Conservation (phyloP, 83 land plant genomes). For the Diphasiastrum complanatum region DNA sequence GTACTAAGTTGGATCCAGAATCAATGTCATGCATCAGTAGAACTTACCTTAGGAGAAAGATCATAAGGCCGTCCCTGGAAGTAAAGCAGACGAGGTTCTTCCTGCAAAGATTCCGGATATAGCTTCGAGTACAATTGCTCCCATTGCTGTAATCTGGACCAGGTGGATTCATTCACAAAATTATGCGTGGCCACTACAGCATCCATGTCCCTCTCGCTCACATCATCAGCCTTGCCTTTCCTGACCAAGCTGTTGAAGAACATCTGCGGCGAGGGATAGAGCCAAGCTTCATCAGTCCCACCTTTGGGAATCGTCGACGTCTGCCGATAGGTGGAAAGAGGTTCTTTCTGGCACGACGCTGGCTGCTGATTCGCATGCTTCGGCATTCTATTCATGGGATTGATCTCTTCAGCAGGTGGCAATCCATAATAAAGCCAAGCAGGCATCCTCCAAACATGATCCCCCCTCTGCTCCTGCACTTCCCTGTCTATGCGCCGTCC, state of each 20-base stretch:
- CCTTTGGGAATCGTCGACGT: constrained; percentile 19
- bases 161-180: constrained; percentile 19
- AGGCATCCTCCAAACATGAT: constrained; percentile 20
- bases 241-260: constrained; percentile 23
- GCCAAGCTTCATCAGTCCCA: constrained; percentile 21
- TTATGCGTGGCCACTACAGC: constrained; percentile 20
- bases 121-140: constrained; percentile 12
- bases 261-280: constrained; percentile 24
- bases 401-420: constrained; percentile 15
- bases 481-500: constrained; percentile 24
- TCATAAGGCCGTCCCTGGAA: constrained; percentile 18
- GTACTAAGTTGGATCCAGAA: no score
- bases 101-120: constrained; percentile 2
- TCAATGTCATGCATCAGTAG: no score
- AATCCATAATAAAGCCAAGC: constrained; percentile 2
- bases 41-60: constrained; percentile 22
- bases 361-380: constrained; percentile 18
- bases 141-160: constrained; percentile 22
- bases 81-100: constrained; percentile 19
- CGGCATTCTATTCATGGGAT: constrained; percentile 23
- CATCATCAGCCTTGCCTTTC: constrained; percentile 27
- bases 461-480: neutral
- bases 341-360: constrained; percentile 21
- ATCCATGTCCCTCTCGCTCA: constrained; percentile 22
- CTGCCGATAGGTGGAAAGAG: constrained; percentile 15